A percentile compares a stretch with the other conserved stretches of the same genome.
phyloP scores from a whole-genome alignment of 805 yeast genomes.

The Candida corydali region DNA sequence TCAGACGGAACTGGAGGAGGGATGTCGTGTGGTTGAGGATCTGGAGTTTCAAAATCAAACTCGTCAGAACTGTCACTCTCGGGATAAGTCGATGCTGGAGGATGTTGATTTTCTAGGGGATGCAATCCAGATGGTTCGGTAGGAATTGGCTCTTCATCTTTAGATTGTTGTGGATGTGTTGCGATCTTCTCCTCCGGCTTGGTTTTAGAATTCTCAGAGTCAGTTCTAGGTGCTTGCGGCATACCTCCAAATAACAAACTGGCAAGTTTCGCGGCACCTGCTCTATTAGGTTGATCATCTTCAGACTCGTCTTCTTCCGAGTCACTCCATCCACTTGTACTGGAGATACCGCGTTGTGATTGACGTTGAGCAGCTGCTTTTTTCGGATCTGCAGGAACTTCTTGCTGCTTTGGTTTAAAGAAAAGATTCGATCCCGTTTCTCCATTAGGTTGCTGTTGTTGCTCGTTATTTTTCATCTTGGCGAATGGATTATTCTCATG shows the following conservation, averaged over 20 bases:
- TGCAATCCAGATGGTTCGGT: not conserved
- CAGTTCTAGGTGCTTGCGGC: slow-evolving; percentile 30
- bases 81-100: not conserved
- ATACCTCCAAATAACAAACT: slow-evolving; percentile 50
- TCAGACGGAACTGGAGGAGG: slow-evolving; percentile 1
- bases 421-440: slow-evolving; percentile 55
- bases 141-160: not conserved
- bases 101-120: not conserved
- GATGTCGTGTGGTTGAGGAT: not conserved
- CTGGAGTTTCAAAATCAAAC: slow-evolving; percentile 5
- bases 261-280: slow-evolving; percentile 56
- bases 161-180: not conserved
- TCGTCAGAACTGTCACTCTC: slow-evolving; percentile 3
- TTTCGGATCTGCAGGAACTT: slow-evolving; percentile 43
- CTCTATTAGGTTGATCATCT: slow-evolving; percentile 45
- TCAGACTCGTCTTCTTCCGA: slow-evolving; percentile 40
- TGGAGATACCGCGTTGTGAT: slow-evolving; percentile 57
- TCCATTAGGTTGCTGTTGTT: slow-evolving; percentile 9
- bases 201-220: slow-evolving; percentile 2
- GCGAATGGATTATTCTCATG: slow-evolving; percentile 51
- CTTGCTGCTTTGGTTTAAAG: slow-evolving; percentile 21
- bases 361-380: slow-evolving; percentile 69
- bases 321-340: slow-evolving; percentile 47
- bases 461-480: slow-evolving; percentile 18
- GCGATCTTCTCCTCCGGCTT: slow-evolving; percentile 1